Conservation (phyloP, 805 yeast species). For the Lachancea kluyveri region DNA sequence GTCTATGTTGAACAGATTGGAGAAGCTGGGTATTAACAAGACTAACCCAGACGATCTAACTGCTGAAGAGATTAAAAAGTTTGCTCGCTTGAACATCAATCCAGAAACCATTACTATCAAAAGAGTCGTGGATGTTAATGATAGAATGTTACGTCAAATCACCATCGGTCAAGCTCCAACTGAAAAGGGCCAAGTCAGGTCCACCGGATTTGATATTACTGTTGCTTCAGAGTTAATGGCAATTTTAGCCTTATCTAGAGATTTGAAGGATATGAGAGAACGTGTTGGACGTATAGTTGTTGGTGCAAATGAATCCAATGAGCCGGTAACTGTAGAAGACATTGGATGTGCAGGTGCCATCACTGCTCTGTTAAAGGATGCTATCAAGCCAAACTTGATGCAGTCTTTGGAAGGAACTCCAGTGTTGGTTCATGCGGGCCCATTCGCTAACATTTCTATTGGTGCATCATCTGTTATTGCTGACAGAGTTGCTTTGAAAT, state of each 20-base stretch:
- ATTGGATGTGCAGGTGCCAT: conserved; percentile 94
- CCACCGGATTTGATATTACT: conserved; percentile 91
- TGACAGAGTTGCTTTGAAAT: conserved; percentile 85
- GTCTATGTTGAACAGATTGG: conserved; percentile 69
- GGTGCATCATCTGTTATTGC: conserved; percentile 96
- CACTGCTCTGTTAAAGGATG: conserved; percentile 91
- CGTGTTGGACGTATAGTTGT: conserved; percentile 88
- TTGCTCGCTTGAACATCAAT: conserved; percentile 82
- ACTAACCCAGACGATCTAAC: conserved; percentile 77
- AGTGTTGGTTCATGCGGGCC: conserved; percentile 96
- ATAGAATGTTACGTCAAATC: conserved; percentile 81
- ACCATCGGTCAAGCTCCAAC: conserved; percentile 91
- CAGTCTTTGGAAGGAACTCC: conserved; percentile 98
- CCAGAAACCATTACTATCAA: conserved; percentile 87
- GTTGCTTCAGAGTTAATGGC: conserved; percentile 98
- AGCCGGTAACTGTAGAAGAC: conserved; percentile 89
- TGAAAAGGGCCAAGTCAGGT: conserved; percentile 81
- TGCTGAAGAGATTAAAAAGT: conserved; percentile 62
- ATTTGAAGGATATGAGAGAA: conserved; percentile 75
- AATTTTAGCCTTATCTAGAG: conserved; percentile 75
- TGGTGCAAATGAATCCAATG: conserved; percentile 69
- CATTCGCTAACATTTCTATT: conserved; percentile 94
- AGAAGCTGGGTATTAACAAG: conserved; percentile 74
- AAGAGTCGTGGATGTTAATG: conserved; percentile 93
- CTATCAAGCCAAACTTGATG: conserved; percentile 94